Conservation (phyloP, 495 filamentous ascomycete species). For the Daldinia childiae region DNA sequence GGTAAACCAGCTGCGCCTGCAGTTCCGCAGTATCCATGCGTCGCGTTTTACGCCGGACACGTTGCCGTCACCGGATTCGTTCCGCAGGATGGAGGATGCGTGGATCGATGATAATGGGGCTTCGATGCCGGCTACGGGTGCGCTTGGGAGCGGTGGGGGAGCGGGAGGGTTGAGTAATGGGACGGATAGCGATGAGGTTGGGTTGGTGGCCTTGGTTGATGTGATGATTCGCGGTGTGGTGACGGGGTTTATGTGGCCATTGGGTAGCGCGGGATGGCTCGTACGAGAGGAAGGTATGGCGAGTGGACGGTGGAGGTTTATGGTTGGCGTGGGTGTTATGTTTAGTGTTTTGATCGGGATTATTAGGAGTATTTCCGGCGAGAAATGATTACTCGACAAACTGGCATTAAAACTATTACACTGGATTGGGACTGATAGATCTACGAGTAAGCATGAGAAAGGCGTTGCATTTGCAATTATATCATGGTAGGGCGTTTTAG, state of each 20-base stretch:
- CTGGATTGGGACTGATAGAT: background rate
- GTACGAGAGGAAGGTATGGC: slow-evolving; percentile 89
- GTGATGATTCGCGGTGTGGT: slow-evolving; percentile 88
- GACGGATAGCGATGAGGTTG: slow-evolving; percentile 62
- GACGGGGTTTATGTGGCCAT: slow-evolving; percentile 93
- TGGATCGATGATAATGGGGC: slow-evolving; percentile 84
- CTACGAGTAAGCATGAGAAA: slow-evolving; percentile 30
- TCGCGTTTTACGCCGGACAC: slow-evolving; percentile 83
- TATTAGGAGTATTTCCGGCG: slow-evolving; percentile 51
- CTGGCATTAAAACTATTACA: background rate
- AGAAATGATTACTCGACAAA: slow-evolving; percentile 28
- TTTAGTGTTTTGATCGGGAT: slow-evolving; percentile 55
- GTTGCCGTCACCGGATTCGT: slow-evolving; percentile 70
- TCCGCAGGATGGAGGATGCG: slow-evolving; percentile 79
- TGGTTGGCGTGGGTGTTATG: slow-evolving; percentile 82
- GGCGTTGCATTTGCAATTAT: slow-evolving; percentile 30
- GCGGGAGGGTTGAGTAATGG: slow-evolving; percentile 42
- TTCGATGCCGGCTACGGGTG: slow-evolving; percentile 48
- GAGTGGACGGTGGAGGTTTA: slow-evolving; percentile 80
- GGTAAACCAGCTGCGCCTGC: slow-evolving; percentile 80
- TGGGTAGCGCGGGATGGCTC: slow-evolving; percentile 85
- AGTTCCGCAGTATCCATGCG: slow-evolving; percentile 83
- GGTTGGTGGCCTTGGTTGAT: slow-evolving; percentile 64
- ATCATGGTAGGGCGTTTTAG: slow-evolving; percentile 13
- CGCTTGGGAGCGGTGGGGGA: slow-evolving; percentile 29